Conservation (phyloP, 2,329 filamentous ascomycete genomes). For the Waltergamsia citrina region DNA sequence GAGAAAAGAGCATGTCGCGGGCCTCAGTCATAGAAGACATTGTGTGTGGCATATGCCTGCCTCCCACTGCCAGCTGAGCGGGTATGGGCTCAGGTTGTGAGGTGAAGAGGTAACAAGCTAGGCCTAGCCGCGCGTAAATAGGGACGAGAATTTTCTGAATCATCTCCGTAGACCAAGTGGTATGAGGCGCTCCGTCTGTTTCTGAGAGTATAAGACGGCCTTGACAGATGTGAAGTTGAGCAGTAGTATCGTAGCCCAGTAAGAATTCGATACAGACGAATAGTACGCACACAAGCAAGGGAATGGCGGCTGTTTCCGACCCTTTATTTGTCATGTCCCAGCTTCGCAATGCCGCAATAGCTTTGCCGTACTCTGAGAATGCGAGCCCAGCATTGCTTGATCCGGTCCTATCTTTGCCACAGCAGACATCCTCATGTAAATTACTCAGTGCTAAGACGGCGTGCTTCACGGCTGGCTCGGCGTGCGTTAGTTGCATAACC, state of each 20-base stretch:
- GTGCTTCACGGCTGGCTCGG: conserved; percentile 36
- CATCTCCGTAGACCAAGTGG: conserved; percentile 21
- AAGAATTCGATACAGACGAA: conserved; percentile 47
- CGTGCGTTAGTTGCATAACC: conserved; percentile 33
- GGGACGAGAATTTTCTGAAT: conserved; percentile 30
- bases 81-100: conserved; percentile 25
- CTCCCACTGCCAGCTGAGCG: conserved; percentile 15
- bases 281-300: conserved; percentile 35
- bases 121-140: conserved; percentile 31
- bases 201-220: conserved; percentile 29
- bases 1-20: conserved; percentile 20
- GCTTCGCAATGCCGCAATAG: conserved; percentile 31
- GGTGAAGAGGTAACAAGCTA: conserved; percentile 31
- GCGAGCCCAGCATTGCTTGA: conserved; percentile 12
- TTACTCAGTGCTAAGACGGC: conserved; percentile 38
- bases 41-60: conserved; percentile 18
- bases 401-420: conserved; percentile 4
- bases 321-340: conserved; percentile 19
- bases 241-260: conserved; percentile 35
- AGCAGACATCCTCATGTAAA: conserved; percentile 27
- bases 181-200: conserved; percentile 10
- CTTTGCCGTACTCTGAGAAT: conserved; percentile 33
- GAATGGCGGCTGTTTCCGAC: conserved; percentile 14
- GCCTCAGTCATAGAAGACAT: conserved; percentile 23
- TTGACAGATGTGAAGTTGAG: conserved; percentile 33